Evolutionary conservation across 228 moss, liverwort and hornwort species (phyloP).

Genomic region (Sphagnum fallax): DNA sequence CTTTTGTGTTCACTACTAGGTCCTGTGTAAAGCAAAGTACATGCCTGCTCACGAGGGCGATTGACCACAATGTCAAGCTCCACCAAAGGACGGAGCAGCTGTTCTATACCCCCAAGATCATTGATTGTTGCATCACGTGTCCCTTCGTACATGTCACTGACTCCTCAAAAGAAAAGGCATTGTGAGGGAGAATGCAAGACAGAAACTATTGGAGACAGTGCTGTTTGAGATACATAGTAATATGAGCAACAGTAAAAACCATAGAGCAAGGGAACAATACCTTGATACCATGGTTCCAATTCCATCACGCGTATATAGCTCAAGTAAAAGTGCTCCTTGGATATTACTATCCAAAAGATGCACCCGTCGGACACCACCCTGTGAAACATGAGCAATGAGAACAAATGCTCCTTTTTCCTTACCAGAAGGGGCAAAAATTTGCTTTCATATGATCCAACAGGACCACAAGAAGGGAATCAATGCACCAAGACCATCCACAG

Average conservation of each 20-base stretch:
- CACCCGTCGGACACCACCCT: conserved; percentile 91
- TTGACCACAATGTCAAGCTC: conserved; percentile 69
- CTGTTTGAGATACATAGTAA: no score
- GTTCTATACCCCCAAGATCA: conserved; percentile 58
- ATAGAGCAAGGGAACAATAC: conserved; percentile 12
- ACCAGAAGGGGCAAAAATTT: background rate
- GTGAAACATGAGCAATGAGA: conserved; percentile 1
- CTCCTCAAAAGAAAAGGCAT: background rate
- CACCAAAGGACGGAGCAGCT: conserved; percentile 71
- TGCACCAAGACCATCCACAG: no score
- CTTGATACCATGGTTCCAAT: conserved; percentile 95
- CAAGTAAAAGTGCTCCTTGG: conserved; percentile 78
- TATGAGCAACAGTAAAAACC: no score
- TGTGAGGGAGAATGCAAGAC: no score
- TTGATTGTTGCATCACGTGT: conserved; percentile 55
- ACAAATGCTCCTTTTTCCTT: no score
- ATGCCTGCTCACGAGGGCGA: conserved; percentile 76
- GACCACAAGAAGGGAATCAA: no score
- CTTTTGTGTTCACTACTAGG: no score
- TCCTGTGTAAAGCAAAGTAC: no score
- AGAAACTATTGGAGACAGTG: no score
- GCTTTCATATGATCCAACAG: no score
- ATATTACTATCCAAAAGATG: conserved; percentile 81
- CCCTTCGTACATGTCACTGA: conserved; percentile 90
- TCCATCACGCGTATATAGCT: conserved; percentile 94